Evolutionary conservation across 805 yeast species (phyloP).

Genomic region (Ogataea nakhonphanomensis): DNA sequence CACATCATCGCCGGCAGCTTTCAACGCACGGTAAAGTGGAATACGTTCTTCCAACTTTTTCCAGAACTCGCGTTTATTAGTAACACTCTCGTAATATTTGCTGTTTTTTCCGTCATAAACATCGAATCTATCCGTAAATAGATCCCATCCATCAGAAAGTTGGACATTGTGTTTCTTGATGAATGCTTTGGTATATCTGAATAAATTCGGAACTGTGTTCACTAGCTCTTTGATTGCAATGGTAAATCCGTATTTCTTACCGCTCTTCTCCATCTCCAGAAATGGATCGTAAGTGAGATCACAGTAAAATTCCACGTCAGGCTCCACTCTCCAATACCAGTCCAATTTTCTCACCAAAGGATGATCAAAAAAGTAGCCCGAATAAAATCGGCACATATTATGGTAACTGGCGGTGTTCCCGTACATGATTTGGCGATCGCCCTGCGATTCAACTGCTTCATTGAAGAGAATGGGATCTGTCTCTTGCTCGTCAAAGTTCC

Average conservation of each 20-base stretch:
- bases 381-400: conserved; percentile 91
- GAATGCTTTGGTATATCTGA: conserved; percentile 66
- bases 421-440: conserved; percentile 79
- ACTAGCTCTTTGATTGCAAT: conserved; percentile 73
- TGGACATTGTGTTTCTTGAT: conserved; percentile 45
- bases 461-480: conserved; percentile 38
- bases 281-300: conserved; percentile 93
- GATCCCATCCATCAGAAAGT: conserved; percentile 65
- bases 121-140: conserved; percentile 48
- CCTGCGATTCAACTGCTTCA: conserved; percentile 67
- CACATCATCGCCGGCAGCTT: conserved; percentile 13
- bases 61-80: conserved; percentile 27
- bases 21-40: conserved; percentile 26
- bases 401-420: conserved; percentile 83
- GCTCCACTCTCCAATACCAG: conserved; percentile 98
- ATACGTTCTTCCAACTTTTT: conserved; percentile 23
- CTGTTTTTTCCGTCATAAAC: conserved; percentile 34
- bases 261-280: conserved; percentile 62
- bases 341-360: conserved; percentile 65
- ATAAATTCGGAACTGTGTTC: conserved; percentile 79
- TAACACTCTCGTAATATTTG: conserved; percentile 27
- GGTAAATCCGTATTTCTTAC: conserved; percentile 83
- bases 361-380: conserved; percentile 80
- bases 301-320: conserved; percentile 85
- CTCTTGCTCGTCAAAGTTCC: conserved; percentile 64